Percentiles rank a stretch among this genome's conserved stretches.
phyloP scores from a whole-genome alignment of 768 basidiomycete species.

The Hericium alpestre region DNA sequence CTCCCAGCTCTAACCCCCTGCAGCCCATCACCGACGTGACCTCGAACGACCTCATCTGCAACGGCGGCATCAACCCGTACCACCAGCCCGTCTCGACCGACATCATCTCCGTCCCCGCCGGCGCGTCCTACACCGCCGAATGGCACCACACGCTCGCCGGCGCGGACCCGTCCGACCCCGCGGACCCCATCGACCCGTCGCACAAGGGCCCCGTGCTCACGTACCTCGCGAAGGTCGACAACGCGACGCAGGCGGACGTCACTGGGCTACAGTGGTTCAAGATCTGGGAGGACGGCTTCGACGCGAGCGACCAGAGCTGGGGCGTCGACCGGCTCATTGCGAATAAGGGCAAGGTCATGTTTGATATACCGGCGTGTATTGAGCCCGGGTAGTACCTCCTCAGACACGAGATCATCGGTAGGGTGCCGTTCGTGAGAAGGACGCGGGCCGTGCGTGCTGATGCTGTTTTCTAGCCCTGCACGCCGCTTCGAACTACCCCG shows the following conservation, averaged over 20 bases:
- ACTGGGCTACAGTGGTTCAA: slow-evolving; percentile 47
- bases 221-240: slow-evolving; percentile 38
- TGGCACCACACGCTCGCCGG: slow-evolving; percentile 40
- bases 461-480: slow-evolving; percentile 27
- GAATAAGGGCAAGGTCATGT: slow-evolving; percentile 38
- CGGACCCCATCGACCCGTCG: slow-evolving; percentile 36
- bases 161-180: slow-evolving; percentile 35
- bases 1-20: not conserved
- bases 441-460: slow-evolving; percentile 1
- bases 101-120: slow-evolving; percentile 41
- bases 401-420: slow-evolving; percentile 39
- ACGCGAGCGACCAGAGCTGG: slow-evolving; percentile 26
- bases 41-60: slow-evolving; percentile 47
- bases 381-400: slow-evolving; percentile 18
- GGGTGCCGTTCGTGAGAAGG: slow-evolving; percentile 8
- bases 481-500: slow-evolving; percentile 35
- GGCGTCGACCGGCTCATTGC: slow-evolving; percentile 35
- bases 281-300: slow-evolving; percentile 36
- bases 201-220: slow-evolving; percentile 45
- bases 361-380: slow-evolving; percentile 20
- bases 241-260: slow-evolving; percentile 33
- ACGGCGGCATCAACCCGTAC: slow-evolving; percentile 49
- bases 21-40: slow-evolving; percentile 49
- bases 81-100: slow-evolving; percentile 33
- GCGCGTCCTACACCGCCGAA: slow-evolving; percentile 40